phyloP scores from a whole-genome alignment of 495 filamentous ascomycete species.

The Lasiosphaeriaceae sp. region DNA sequence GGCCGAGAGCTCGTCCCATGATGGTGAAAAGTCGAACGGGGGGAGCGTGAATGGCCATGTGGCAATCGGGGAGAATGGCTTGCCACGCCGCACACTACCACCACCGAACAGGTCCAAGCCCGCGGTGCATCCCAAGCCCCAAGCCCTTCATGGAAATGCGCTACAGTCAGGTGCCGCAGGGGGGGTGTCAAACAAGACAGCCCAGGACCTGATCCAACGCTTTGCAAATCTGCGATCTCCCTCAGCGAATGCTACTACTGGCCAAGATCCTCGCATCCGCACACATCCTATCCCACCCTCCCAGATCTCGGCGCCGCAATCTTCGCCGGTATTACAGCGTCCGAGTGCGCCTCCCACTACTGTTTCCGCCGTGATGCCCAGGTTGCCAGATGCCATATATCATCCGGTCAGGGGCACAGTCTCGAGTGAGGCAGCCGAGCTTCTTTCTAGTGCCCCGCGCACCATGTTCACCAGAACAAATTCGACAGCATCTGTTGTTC shows the following conservation, averaged over 20 bases:
- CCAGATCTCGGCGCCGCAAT: neutral
- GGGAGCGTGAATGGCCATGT: neutral
- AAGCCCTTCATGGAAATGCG: slow-evolving; percentile 54
- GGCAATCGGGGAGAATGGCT: slow-evolving; percentile 11
- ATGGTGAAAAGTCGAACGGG: neutral
- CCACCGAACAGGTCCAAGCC: slow-evolving; percentile 40
- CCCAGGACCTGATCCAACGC: slow-evolving; percentile 49
- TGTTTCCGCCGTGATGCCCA: slow-evolving; percentile 55
- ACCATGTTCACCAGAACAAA: slow-evolving; percentile 47
- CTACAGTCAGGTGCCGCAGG: slow-evolving; percentile 21
- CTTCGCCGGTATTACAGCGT: neutral
- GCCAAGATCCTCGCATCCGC: slow-evolving; percentile 36
- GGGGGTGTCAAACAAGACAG: slow-evolving; percentile 5
- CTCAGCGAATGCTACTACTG: slow-evolving; percentile 14
- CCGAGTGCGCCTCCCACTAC: slow-evolving; percentile 37
- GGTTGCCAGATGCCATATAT: slow-evolving; percentile 80
- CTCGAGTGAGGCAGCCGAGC: slow-evolving; percentile 47
- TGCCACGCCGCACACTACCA: slow-evolving; percentile 3
- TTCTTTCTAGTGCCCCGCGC: slow-evolving; percentile 45
- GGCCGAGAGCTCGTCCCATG: neutral
- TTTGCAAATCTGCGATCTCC: slow-evolving; percentile 55
- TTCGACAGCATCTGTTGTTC: slow-evolving; percentile 36
- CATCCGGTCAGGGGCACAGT: slow-evolving; percentile 63
- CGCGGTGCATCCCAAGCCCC: slow-evolving; percentile 58
- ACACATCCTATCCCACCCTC: slow-evolving; percentile 31